A percentile compares a stretch with the other conserved stretches of the same genome.
These are phyloP conservation scores for Chrysosporium keratinophilum DNA, from an alignment of 2,329 filamentous ascomycete genomes.

Conservation along the genomic window DNA sequence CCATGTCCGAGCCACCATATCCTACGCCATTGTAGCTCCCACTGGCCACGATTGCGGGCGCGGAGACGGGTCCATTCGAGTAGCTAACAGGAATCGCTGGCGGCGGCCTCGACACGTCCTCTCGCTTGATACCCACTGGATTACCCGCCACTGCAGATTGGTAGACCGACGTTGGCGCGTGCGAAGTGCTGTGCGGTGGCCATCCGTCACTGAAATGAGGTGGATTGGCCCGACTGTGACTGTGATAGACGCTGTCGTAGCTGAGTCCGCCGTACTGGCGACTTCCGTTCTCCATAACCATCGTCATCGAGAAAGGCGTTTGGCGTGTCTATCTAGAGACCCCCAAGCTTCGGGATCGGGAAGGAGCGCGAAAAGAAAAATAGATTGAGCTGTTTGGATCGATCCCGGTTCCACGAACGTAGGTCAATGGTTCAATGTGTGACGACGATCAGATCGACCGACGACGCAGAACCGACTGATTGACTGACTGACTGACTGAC, in stretches of 20 bases:
- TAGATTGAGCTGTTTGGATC: neutral
- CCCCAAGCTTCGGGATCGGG: neutral
- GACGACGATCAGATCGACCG: slow-evolving; percentile 11
- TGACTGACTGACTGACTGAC: too few species aligned
- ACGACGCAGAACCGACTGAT: too few species aligned
- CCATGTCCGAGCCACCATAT: slow-evolving; percentile 55
- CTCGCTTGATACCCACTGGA: slow-evolving; percentile 47
- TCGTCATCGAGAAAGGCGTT: slow-evolving; percentile 60
- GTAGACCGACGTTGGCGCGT: slow-evolving; percentile 52
- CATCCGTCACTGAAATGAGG: slow-evolving; percentile 88
- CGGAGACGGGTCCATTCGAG: slow-evolving; percentile 59
- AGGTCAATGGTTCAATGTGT: slow-evolving; percentile 5
- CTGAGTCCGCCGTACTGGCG: slow-evolving; percentile 67
- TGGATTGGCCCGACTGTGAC: slow-evolving; percentile 50
- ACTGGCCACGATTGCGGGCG: slow-evolving; percentile 59
- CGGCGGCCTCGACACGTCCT: slow-evolving; percentile 43
- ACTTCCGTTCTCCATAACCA: slow-evolving; percentile 86
- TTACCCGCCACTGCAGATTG: slow-evolving; percentile 52
- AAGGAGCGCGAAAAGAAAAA: too few species aligned
- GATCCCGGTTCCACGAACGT: neutral
- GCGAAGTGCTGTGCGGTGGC: slow-evolving; percentile 51
- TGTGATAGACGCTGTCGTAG: slow-evolving; percentile 67
- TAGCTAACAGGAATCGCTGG: slow-evolving; percentile 60
- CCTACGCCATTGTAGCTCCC: slow-evolving; percentile 56
- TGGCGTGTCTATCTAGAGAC: neutral